A percentile compares a stretch with the other conserved stretches of the same genome.
These are phyloP conservation scores for Cupressus sempervirens DNA, from an alignment of 75 land plant species.

Conservation along the genomic window DNA sequence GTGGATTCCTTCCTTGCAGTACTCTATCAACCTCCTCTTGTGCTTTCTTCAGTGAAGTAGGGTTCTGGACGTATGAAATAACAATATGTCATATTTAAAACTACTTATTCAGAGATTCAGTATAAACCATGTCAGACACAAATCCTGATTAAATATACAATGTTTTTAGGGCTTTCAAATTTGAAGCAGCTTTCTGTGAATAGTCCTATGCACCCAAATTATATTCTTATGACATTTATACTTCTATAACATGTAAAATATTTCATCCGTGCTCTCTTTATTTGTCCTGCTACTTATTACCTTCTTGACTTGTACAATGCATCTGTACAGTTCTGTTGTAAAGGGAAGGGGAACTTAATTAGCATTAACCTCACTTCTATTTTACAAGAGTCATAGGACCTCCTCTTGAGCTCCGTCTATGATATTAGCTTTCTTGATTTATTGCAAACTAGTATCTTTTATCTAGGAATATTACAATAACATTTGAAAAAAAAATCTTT, in stretches of 20 bases:
- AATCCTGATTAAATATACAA: not conserved
- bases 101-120: not conserved
- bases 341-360: not conserved
- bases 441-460: not conserved
- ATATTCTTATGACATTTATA: not conserved
- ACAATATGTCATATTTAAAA: conserved; percentile 7
- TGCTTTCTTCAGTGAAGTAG: conserved; percentile 44
- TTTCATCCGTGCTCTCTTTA: not conserved
- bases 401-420: not conserved
- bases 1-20: conserved; percentile 67
- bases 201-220: not conserved
- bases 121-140: not conserved
- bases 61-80: conserved; percentile 37
- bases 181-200: not conserved
- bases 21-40: conserved; percentile 88
- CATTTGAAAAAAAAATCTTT: not conserved
- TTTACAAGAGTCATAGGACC: not conserved
- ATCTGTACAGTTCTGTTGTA: not conserved
- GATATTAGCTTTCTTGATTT: not conserved
- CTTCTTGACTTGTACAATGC: not conserved
- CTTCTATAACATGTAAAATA: not conserved
- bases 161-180: not conserved
- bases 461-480: not conserved
- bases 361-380: not conserved
- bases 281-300: not conserved